These are phyloP conservation scores for Globisporangium ultimum DNA, from an alignment of 352 stramenopile species.

Conservation along the genomic window DNA sequence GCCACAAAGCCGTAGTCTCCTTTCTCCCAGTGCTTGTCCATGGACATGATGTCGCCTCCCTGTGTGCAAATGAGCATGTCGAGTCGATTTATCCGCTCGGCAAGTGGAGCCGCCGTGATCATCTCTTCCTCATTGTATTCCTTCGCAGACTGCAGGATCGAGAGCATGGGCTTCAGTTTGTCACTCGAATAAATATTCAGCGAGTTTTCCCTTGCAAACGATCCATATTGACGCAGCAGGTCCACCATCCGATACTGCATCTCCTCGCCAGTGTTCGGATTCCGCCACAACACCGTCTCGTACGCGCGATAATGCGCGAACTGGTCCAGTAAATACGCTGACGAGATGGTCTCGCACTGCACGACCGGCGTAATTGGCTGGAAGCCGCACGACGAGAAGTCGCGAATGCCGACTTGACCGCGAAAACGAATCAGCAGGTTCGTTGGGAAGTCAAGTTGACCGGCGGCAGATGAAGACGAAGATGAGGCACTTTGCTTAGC, in stretches of 20 bases:
- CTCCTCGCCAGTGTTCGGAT: constrained; percentile 10
- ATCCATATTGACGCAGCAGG: constrained; percentile 11
- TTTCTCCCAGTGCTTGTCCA: constrained; percentile 25
- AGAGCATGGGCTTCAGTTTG: constrained; percentile 1
- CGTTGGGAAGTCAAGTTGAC: constrained; percentile 30
- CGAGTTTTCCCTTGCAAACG: constrained; percentile 13
- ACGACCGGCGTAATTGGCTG: constrained; percentile 41
- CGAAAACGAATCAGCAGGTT: constrained; percentile 39
- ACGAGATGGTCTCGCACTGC: constrained; percentile 22
- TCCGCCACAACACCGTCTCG: constrained; percentile 11
- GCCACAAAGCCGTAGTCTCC: constrained; percentile 37
- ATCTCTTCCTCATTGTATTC: constrained; percentile 4
- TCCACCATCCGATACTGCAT: constrained; percentile 10
- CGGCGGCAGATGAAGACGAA: constrained; percentile 1
- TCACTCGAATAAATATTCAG: constrained; percentile 12
- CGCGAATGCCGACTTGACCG: constrained; percentile 27
- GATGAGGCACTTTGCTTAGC: constrained; percentile 3
- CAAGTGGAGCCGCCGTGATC: neutral
- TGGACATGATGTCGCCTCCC: constrained; percentile 17
- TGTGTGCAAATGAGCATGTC: constrained; percentile 27
- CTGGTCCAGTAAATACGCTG: constrained; percentile 10
- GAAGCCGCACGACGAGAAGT: constrained; percentile 46
- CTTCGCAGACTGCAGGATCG: constrained; percentile 10
- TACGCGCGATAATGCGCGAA: constrained; percentile 13
- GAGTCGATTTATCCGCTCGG: constrained; percentile 21